Percentiles rank a stretch among this genome's conserved stretches.
phyloP scores from a whole-genome alignment of 2,329 filamentous ascomycete species.

The Fusarium xyrophilum region DNA sequence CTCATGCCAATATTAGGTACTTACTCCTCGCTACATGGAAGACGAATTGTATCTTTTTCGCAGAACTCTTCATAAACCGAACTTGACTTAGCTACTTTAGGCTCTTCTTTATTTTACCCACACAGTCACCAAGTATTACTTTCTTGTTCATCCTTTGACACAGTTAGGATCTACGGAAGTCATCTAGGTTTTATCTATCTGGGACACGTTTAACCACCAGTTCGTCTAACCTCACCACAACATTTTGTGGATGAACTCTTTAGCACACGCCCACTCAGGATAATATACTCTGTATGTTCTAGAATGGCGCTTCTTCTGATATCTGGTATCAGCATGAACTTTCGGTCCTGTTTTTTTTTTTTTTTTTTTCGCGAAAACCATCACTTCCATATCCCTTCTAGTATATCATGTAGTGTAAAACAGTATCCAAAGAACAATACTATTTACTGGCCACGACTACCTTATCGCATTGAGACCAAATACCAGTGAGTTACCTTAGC shows the following conservation, averaged over 20 bases:
- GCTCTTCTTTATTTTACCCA: accelerated
- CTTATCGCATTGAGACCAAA: accelerated
- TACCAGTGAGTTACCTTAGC: too few species aligned
- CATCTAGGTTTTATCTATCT: neutral
- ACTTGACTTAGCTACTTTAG: too few species aligned
- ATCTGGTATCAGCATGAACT: neutral
- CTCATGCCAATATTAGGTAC: neutral
- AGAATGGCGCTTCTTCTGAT: accelerated
- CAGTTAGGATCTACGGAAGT: neutral
- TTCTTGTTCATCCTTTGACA: neutral
- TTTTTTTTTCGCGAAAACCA: too few species aligned
- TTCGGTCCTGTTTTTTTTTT: too few species aligned
- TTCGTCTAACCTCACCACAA: neutral
- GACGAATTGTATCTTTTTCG: too few species aligned
- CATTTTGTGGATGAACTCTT: neutral
- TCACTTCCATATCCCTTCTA: too few species aligned
- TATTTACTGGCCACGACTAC: too few species aligned
- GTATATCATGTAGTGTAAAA: accelerated
- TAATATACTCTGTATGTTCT: accelerated
- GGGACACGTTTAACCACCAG: accelerated
- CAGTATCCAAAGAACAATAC: too few species aligned
- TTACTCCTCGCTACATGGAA: too few species aligned
- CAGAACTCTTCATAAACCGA: too few species aligned
- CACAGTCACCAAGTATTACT: accelerated
- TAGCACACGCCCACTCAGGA: accelerated